Conservation (phyloP, 225 moss, liverwort and hornwort species). For the Polytrichum commune region DNA sequence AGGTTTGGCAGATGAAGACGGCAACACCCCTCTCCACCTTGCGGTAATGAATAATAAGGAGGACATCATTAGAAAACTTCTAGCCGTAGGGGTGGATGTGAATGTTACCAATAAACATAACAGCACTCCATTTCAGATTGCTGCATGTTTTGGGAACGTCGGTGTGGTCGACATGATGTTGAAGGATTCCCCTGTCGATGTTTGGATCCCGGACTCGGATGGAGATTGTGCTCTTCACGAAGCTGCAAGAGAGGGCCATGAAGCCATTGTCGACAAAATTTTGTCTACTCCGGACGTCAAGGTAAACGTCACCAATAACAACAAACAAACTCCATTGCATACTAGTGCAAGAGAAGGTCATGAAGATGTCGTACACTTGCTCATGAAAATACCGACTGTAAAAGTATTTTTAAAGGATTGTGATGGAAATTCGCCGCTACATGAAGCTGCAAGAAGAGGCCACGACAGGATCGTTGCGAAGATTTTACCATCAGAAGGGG, state of each 20-base stretch:
- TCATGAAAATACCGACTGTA: neutral
- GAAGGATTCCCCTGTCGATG: no score
- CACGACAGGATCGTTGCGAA: neutral
- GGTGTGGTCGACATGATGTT: no score
- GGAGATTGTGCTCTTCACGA: neutral
- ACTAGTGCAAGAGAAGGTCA: neutral
- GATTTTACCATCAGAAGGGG: neutral
- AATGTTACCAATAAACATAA: no score
- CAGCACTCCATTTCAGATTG: no score
- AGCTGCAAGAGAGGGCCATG: neutral
- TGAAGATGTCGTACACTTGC: neutral
- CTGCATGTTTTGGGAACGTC: no score
- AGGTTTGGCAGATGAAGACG: no score
- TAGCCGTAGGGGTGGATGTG: no score
- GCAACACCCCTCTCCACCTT: no score
- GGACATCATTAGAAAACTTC: no score
- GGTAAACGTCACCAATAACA: neutral
- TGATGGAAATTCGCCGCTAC: neutral
- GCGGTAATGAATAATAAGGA: no score
- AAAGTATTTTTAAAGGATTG: neutral
- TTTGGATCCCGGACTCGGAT: neutral
- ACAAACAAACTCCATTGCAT: neutral
- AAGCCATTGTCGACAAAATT: neutral
- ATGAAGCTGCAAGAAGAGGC: neutral
- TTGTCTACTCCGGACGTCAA: neutral